These are phyloP conservation scores for Ananas comosus DNA, from an alignment of 176 grass and related monocot genomes.

Conservation along the genomic window DNA sequence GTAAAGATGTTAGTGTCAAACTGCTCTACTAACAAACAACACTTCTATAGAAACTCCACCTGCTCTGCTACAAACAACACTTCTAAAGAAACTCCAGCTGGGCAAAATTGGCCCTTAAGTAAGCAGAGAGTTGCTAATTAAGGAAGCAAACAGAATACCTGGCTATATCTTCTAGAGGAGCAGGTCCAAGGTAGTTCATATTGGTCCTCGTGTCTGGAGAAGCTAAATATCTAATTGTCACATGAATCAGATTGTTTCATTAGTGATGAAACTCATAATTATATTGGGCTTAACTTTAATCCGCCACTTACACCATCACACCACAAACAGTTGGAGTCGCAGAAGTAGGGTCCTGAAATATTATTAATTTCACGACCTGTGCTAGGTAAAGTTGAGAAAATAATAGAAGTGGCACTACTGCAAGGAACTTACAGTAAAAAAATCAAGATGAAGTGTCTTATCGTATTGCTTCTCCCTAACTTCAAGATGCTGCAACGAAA, in stretches of 20 bases:
- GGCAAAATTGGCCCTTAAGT: background rate
- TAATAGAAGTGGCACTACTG: constrained; percentile 8
- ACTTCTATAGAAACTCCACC: background rate
- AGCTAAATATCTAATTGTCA: constrained; percentile 64
- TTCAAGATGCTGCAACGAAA: constrained; percentile 56
- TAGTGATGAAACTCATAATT: constrained; percentile 12
- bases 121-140: background rate
- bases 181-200: constrained; percentile 69
- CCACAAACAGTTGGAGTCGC: constrained; percentile 38
- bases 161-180: constrained; percentile 75
- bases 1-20: background rate
- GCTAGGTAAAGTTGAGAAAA: constrained; percentile 1
- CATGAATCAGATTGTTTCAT: constrained; percentile 15
- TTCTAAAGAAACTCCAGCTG: background rate
- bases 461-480: constrained; percentile 95
- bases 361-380: background rate
- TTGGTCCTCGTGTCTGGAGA: constrained; percentile 54
- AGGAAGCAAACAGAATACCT: constrained; percentile 23
- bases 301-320: constrained; percentile 83
- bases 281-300: constrained; percentile 15
- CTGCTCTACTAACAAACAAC: background rate
- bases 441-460: constrained; percentile 70
- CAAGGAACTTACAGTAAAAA: constrained; percentile 62
- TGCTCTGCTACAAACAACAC: background rate
- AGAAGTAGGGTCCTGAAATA: constrained; percentile 46